Percentiles rank a stretch among this genome's conserved stretches.
Conservation (phyloP, 495 filamentous ascomycete species). For the Beverwykella pulmonaria region DNA sequence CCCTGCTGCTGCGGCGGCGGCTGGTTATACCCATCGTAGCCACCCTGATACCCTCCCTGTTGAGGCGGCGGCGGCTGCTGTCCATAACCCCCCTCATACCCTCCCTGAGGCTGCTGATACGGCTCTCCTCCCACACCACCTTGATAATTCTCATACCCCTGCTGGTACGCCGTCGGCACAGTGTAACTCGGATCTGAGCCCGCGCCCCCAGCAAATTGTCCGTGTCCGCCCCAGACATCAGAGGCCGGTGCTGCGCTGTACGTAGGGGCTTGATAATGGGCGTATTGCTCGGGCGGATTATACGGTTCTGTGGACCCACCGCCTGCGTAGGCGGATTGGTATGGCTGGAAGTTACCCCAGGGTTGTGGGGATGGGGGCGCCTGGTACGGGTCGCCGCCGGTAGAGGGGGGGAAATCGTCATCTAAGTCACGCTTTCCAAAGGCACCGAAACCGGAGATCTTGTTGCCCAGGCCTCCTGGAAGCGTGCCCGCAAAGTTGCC, state of each 20-base stretch:
- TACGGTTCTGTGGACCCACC: conserved; percentile 14
- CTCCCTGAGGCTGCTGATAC: conserved; percentile 12
- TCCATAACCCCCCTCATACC: conserved; percentile 19
- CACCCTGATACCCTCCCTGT: conserved; percentile 8
- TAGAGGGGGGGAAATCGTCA: conserved; percentile 1
- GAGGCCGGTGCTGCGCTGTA: conserved; percentile 7
- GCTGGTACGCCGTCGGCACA: conserved; percentile 45
- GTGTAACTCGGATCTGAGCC: conserved; percentile 35
- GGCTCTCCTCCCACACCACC: conserved; percentile 8
- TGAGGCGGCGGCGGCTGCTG: neutral
- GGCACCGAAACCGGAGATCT: conserved; percentile 11
- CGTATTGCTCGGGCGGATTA: conserved; percentile 4
- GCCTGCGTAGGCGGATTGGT: conserved; percentile 29
- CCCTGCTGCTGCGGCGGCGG: conserved; percentile 12
- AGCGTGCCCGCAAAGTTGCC: conserved; percentile 8
- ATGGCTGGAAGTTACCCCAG: conserved; percentile 34
- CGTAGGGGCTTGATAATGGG: neutral
- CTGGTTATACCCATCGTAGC: conserved; percentile 15
- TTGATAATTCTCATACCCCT: conserved; percentile 43
- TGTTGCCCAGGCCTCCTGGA: conserved; percentile 22
- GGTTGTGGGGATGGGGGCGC: conserved; percentile 13
- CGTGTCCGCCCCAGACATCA: conserved; percentile 27
- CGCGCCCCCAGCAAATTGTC: conserved; percentile 30
- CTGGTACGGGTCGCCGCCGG: neutral
- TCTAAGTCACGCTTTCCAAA: conserved; percentile 16